Conservation (phyloP, 495 filamentous ascomycete genomes). For the Trypethelium eluteriae region DNA sequence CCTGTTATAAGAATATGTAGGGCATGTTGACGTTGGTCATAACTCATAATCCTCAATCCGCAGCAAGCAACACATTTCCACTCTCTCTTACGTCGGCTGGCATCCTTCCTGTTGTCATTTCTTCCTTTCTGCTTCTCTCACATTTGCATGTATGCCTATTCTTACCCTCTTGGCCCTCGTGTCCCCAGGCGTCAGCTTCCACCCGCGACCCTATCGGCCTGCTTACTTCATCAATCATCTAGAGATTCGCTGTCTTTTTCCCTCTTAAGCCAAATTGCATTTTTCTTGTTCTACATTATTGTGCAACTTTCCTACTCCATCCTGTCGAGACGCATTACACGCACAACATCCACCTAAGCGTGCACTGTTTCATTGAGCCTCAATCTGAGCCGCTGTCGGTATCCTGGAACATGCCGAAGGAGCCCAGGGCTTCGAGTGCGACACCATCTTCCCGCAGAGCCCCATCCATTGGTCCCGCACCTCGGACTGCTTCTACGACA, state of each 20-base stretch:
- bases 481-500: conserved; percentile 25
- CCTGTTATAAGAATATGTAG: conserved; percentile 11
- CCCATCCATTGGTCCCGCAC: conserved; percentile 16
- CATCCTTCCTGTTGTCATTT: conserved; percentile 1
- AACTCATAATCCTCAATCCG: conserved; percentile 9
- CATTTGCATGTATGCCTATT: conserved; percentile 7
- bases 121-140: background rate
- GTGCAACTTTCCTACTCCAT: background rate
- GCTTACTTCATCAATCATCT: background rate
- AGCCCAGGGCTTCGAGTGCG: conserved; percentile 17
- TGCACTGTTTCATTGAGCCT: background rate
- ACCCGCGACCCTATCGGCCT: background rate
- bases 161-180: conserved; percentile 10
- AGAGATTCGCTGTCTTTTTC: conserved; percentile 5
- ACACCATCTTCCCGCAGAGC: conserved; percentile 7
- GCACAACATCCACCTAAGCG: background rate
- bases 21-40: conserved; percentile 9
- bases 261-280: conserved; percentile 5
- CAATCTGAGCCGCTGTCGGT: background rate
- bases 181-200: conserved; percentile 1
- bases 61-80: conserved; percentile 13
- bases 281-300: conserved; percentile 6
- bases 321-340: background rate
- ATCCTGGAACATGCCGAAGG: conserved; percentile 24
- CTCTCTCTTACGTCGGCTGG: background rate